These are phyloP conservation scores for Dactylis glomerata DNA, from an alignment of 176 grass and related monocot species.

Conservation along the genomic window DNA sequence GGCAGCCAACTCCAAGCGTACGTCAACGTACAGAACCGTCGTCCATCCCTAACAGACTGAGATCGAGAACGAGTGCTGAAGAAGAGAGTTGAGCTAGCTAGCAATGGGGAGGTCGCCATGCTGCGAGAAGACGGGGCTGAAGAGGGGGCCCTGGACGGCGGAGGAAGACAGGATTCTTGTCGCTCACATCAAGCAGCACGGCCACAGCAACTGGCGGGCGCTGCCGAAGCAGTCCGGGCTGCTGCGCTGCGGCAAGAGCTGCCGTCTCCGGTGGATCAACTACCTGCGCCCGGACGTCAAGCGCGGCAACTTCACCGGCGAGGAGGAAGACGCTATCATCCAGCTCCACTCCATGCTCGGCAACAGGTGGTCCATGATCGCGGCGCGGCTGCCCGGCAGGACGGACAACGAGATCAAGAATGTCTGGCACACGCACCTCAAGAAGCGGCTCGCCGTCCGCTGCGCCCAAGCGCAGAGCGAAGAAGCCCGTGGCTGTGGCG, in stretches of 20 bases:
- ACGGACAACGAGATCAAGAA: constrained; percentile 92
- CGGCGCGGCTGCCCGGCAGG: constrained; percentile 64
- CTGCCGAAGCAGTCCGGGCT: constrained; percentile 74
- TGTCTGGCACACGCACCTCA: constrained; percentile 66
- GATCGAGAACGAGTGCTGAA: neutral
- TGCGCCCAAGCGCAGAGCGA: constrained; percentile 21
- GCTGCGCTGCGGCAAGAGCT: constrained; percentile 82
- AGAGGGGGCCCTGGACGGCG: no score
- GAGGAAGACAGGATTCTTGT: no score
- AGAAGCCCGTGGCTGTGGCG: neutral
- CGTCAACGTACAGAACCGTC: no score
- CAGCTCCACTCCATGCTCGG: constrained; percentile 52
- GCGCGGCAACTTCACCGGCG: constrained; percentile 59
- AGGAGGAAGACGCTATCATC: no score
- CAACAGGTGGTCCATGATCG: constrained; percentile 78
- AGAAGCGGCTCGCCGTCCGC: constrained; percentile 42
- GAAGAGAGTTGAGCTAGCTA: neutral
- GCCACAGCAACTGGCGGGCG: constrained; percentile 87
- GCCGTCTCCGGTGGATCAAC: constrained; percentile 86
- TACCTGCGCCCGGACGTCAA: constrained; percentile 84
- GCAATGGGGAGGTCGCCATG: constrained; percentile 70
- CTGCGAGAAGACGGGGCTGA: constrained; percentile 79
- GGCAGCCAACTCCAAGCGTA: neutral
- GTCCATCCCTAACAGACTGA: neutral
- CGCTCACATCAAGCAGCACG: no score